Conservation (phyloP, 768 basidiomycete genomes). For the Lepiota subincarnata region DNA sequence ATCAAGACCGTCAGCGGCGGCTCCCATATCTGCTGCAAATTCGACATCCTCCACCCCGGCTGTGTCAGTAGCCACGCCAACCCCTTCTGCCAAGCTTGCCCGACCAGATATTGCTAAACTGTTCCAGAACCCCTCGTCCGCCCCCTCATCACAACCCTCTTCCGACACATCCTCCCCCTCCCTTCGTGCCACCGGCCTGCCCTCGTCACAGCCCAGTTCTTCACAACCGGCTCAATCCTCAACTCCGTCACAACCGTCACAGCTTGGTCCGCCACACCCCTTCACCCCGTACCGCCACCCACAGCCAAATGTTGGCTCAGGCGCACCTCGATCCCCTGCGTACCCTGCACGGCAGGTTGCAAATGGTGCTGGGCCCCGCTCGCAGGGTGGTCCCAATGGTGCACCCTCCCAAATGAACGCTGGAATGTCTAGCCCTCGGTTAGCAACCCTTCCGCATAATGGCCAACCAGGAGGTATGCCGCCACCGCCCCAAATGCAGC, state of each 20-base stretch:
- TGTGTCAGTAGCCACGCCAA: slow-evolving; percentile 28
- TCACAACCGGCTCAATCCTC: slow-evolving; percentile 29
- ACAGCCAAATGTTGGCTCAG: slow-evolving; percentile 41
- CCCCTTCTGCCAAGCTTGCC: slow-evolving; percentile 33
- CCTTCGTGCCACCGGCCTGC: slow-evolving; percentile 48
- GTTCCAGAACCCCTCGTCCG: slow-evolving; percentile 55
- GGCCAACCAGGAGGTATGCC: slow-evolving; percentile 51
- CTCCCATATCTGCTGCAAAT: slow-evolving; percentile 25
- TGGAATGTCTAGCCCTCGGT: slow-evolving; percentile 63
- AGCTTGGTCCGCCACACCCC: slow-evolving; percentile 44
- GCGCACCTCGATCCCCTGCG: slow-evolving; percentile 62
- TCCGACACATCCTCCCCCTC: slow-evolving; percentile 59
- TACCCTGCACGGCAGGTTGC: slow-evolving; percentile 53
- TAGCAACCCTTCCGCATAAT: slow-evolving; percentile 55
- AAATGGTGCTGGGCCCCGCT: slow-evolving; percentile 56
- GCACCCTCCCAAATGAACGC: slow-evolving; percentile 37
- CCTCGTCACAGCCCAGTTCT: slow-evolving; percentile 30
- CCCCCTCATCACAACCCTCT: slow-evolving; percentile 46
- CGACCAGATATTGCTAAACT: slow-evolving; percentile 58
- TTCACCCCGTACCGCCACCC: slow-evolving; percentile 42
- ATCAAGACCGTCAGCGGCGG: slow-evolving; percentile 29
- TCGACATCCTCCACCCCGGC: slow-evolving; percentile 35
- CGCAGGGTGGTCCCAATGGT: slow-evolving; percentile 55
- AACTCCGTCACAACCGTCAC: slow-evolving; percentile 40
- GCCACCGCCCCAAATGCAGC: slow-evolving; percentile 35